A percentile compares a stretch with the other conserved stretches of the same genome.
Conservation (phyloP, 2,329 filamentous ascomycete genomes). For the Atkinsonella texensis region DNA sequence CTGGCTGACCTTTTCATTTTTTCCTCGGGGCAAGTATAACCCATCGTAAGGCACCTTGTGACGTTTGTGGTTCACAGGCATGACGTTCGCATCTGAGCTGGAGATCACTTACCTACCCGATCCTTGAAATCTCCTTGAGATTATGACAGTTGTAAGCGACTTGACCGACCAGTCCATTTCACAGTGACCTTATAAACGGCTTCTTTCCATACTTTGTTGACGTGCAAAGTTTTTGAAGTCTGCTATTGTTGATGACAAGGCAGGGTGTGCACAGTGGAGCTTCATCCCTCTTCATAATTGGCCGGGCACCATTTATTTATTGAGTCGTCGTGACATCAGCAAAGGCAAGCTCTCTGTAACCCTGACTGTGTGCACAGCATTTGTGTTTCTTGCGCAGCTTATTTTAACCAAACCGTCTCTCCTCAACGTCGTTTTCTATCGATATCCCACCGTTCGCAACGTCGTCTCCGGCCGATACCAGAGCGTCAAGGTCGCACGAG, state of each 20-base stretch:
- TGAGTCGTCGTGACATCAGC: conserved; percentile 1
- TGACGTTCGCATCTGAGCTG: too few relatives aligned
- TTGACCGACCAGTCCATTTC: too few relatives aligned
- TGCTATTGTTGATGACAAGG: too few relatives aligned
- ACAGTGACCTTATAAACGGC: too few relatives aligned
- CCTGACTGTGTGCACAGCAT: neutral
- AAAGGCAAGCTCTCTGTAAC: neutral
- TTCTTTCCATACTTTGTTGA: neutral
- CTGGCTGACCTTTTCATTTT: too few relatives aligned
- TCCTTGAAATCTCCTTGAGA: too few relatives aligned
- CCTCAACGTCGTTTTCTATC: neutral
- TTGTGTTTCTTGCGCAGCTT: neutral
- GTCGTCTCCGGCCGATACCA: neutral
- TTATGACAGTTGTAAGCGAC: too few relatives aligned
- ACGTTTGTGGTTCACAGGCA: too few relatives aligned
- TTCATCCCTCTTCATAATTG: neutral
- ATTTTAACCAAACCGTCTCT: neutral
- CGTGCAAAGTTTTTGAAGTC: too few relatives aligned
- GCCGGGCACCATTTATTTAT: neutral
- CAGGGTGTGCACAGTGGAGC: neutral
- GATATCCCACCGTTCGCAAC: neutral
- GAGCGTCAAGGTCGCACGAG: neutral
- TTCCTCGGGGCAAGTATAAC: too few relatives aligned
- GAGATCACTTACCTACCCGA: too few relatives aligned
- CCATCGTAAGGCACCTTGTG: too few relatives aligned